Conservation (phyloP, 148 eudicot genomes). For the Euryodendron excelsum region DNA sequence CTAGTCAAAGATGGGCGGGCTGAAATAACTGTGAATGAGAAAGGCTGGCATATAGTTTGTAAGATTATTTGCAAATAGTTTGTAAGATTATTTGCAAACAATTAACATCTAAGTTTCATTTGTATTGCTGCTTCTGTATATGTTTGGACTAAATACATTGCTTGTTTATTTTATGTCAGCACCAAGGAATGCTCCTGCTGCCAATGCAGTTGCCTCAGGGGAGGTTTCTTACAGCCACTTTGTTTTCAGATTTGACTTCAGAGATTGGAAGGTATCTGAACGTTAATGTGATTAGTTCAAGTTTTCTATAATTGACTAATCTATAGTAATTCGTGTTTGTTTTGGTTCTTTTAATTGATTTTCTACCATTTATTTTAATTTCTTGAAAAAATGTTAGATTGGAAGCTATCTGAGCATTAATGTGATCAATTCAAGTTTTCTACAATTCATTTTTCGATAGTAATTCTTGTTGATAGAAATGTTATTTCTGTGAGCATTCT, state of each 20-base stretch:
- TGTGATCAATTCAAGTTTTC: background rate
- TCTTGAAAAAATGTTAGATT: too few species aligned
- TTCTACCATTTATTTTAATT: too few species aligned
- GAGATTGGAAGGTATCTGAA: slow-evolving; percentile 77
- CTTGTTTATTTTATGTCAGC: slow-evolving; percentile 38
- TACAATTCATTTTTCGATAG: too few species aligned
- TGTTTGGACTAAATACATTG: background rate
- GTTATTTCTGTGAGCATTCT: background rate
- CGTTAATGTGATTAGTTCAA: background rate
- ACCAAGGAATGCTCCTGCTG: slow-evolving; percentile 90
- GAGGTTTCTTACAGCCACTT: slow-evolving; percentile 71
- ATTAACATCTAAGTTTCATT: background rate
- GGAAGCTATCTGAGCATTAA: slow-evolving; percentile 54
- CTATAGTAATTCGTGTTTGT: too few species aligned
- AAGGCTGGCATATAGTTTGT: slow-evolving; percentile 78
- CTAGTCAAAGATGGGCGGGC: slow-evolving; percentile 90
- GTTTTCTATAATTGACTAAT: too few species aligned
- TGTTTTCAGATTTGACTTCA: slow-evolving; percentile 79
- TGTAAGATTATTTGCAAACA: slow-evolving; percentile 50
- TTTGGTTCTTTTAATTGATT: too few species aligned
- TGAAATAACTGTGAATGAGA: slow-evolving; percentile 53
- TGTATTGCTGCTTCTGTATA: background rate
- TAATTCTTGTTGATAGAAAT: background rate
- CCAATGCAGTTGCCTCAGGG: slow-evolving; percentile 64
- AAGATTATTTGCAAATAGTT: slow-evolving; percentile 32